Percentiles rank a stretch among this genome's conserved stretches.
These are phyloP conservation scores for Tympanopsis confertula DNA, from an alignment of 2,329 filamentous ascomycete genomes.

Conservation along the genomic window DNA sequence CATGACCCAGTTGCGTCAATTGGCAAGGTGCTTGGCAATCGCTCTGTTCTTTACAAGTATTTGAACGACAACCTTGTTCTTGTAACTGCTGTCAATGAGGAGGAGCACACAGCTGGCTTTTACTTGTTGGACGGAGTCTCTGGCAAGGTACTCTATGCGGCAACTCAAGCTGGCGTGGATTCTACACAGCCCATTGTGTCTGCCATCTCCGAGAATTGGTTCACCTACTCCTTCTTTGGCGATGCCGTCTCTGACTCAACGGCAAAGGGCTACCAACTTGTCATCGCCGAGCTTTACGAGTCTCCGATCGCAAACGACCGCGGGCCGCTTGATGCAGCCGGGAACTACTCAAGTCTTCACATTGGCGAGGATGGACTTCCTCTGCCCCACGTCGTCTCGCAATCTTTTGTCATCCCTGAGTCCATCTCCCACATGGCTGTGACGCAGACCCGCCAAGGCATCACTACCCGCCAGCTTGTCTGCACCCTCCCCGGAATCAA, in stretches of 20 bases:
- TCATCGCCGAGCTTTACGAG: conserved; percentile 60
- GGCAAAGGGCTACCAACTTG: conserved; percentile 54
- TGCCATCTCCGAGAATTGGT: conserved; percentile 62
- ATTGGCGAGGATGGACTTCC: conserved; percentile 28
- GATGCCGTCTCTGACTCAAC: conserved; percentile 19
- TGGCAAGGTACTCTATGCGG: conserved; percentile 52
- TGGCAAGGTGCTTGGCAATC: conserved; percentile 58
- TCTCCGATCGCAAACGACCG: conserved; percentile 56
- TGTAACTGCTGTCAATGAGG: conserved; percentile 42
- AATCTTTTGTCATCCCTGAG: conserved; percentile 55
- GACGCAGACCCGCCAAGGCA: conserved; percentile 62
- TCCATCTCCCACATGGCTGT: conserved; percentile 56
- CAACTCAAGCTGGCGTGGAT: conserved; percentile 47
- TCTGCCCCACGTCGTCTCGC: conserved; percentile 51
- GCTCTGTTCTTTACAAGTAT: conserved; percentile 66
- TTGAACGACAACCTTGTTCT: conserved; percentile 56
- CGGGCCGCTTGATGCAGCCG: conserved; percentile 39
- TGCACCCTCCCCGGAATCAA: conserved; percentile 46
- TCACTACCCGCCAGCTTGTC: conserved; percentile 56
- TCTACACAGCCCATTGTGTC: conserved; percentile 49
- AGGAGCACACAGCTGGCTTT: conserved; percentile 36
- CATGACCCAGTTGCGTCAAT: conserved; percentile 65
- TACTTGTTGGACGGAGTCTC: conserved; percentile 59
- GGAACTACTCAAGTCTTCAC: conserved; percentile 49
- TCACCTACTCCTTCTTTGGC: conserved; percentile 49